phyloP scores from a whole-genome alignment of 2,329 filamentous ascomycete genomes.

The Aspergillus aculeatus region DNA sequence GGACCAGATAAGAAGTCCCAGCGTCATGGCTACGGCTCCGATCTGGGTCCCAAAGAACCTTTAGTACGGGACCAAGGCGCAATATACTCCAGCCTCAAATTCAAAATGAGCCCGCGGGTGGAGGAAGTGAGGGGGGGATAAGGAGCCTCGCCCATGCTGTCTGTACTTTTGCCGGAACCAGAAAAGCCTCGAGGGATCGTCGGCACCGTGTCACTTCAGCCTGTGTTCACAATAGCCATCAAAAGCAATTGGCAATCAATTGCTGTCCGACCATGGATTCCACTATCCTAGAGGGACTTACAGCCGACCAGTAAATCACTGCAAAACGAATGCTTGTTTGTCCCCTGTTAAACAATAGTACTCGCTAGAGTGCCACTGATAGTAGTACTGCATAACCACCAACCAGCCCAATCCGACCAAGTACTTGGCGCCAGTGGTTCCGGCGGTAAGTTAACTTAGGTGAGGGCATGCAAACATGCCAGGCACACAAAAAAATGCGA shows the following conservation, averaged over 20 bases:
- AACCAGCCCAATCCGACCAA: background rate
- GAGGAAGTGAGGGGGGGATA: background rate
- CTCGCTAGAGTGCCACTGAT: background rate
- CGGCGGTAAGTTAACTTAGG: background rate
- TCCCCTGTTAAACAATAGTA: background rate
- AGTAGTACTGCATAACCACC: background rate
- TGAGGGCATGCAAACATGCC: background rate
- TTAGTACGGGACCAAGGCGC: background rate
- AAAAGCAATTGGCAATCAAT: background rate
- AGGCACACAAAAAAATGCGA: background rate
- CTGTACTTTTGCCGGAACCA: background rate
- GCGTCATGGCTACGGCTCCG: slow-evolving; percentile 2
- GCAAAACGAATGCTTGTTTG: background rate
- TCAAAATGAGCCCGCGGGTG: background rate
- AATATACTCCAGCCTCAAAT: background rate
- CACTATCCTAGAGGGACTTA: background rate
- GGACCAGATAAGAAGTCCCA: slow-evolving; percentile 2
- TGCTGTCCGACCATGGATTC: background rate
- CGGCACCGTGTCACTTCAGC: background rate
- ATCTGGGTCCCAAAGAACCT: background rate
- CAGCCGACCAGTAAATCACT: background rate
- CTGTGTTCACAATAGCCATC: background rate
- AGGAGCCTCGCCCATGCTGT: background rate
- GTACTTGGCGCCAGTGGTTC: background rate
- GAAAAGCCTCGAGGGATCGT: background rate